Percentiles rank a stretch among this genome's conserved stretches.
These are phyloP conservation scores for Linnemannia zychae DNA, from an alignment of 192 early-diverging fungal genomes.

Conservation along the genomic window DNA sequence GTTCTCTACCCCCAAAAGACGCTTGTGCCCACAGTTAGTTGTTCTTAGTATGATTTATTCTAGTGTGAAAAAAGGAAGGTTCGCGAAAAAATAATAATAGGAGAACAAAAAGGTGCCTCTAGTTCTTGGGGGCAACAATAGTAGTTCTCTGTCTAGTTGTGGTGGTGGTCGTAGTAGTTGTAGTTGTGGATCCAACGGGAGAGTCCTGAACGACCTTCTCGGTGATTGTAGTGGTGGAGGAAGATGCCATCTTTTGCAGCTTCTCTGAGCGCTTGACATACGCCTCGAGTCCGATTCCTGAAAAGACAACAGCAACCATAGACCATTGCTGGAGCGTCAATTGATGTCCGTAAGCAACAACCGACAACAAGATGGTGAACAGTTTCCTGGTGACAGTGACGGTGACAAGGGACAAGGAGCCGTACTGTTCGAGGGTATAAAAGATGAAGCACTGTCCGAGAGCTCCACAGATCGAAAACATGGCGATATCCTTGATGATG, in stretches of 20 bases:
- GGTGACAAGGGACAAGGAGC: conserved; percentile 90
- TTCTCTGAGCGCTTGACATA: conserved; percentile 76
- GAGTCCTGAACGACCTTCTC: neutral
- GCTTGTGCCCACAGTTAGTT: neutral
- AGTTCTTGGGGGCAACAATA: conserved; percentile 35
- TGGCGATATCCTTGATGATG: conserved; percentile 84
- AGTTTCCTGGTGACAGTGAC: conserved; percentile 98
- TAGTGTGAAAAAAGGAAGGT: neutral
- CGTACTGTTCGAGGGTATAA: conserved; percentile 92
- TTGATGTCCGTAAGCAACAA: conserved; percentile 89
- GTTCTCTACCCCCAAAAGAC: no score
- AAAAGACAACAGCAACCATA: conserved; percentile 89
- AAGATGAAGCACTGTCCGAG: conserved; percentile 99
- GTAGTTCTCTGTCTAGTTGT: conserved; percentile 33
- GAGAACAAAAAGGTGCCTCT: neutral
- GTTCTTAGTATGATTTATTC: conserved; percentile 1
- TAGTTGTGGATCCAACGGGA: neutral
- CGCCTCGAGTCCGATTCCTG: conserved; percentile 84
- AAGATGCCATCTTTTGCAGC: conserved; percentile 33
- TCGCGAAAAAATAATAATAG: neutral
- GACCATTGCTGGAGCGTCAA: conserved; percentile 88
- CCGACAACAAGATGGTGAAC: conserved; percentile 92
- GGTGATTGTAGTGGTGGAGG: neutral
- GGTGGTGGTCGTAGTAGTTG: conserved; percentile 2
- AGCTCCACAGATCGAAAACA: conserved; percentile 94